Percentiles rank a stretch among this genome's conserved stretches.
phyloP scores from a whole-genome alignment of 345 rosid genomes.

The Diplotaxis tenuifolia region DNA sequence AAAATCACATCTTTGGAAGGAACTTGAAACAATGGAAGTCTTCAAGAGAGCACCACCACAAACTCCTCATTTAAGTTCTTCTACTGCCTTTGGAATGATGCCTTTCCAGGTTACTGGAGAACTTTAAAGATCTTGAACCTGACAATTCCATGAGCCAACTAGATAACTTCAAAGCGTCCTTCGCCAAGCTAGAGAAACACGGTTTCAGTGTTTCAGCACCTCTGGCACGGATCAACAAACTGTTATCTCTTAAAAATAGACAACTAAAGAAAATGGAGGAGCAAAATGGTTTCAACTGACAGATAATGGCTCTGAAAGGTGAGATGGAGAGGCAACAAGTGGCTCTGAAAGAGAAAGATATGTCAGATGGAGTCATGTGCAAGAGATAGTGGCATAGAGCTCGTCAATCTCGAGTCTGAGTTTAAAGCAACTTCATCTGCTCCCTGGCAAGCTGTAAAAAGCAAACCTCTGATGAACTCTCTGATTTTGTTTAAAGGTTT shows the following conservation, averaged over 20 bases:
- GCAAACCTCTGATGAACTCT: not conserved
- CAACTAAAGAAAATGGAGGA: too few species aligned
- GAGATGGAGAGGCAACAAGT: too few species aligned
- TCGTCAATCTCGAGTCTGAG: too few species aligned
- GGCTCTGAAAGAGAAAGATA: too few species aligned
- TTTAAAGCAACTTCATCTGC: too few species aligned
- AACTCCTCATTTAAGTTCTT: not conserved
- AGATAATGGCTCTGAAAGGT: too few species aligned
- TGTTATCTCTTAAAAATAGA: too few species aligned
- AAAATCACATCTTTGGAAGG: not conserved
- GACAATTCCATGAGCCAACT: constrained; percentile 38
- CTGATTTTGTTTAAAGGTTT: not conserved
- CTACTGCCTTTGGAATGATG: constrained; percentile 48
- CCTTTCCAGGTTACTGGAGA: constrained; percentile 51
- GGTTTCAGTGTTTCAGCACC: constrained; percentile 40
- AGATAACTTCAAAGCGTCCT: constrained; percentile 45
- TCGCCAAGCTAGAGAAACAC: constrained; percentile 47
- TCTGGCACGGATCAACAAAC: too few species aligned
- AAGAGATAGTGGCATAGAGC: too few species aligned
- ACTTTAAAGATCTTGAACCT: constrained; percentile 38
- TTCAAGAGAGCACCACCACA: not conserved
- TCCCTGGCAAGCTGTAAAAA: too few species aligned
- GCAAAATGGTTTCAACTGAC: too few species aligned
- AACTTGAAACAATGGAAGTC: not conserved
- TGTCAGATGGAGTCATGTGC: too few species aligned